Percentiles rank a stretch among this genome's conserved stretches.
These are phyloP conservation scores for Leptographium procerum DNA, from an alignment of 2,329 filamentous ascomycete genomes.

Conservation along the genomic window DNA sequence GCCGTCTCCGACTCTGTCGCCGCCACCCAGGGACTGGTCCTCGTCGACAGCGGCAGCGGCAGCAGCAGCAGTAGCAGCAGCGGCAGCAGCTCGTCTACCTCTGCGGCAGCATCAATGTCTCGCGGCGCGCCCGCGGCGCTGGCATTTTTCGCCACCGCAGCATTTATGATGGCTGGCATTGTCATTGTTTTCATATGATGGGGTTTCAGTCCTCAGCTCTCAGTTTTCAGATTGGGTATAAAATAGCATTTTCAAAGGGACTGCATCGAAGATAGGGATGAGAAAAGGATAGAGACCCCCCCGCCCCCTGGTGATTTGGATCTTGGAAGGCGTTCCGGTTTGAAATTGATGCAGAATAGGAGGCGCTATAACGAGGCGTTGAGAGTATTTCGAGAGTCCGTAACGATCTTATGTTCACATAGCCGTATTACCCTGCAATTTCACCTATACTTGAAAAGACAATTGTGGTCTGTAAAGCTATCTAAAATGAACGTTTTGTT, in stretches of 20 bases:
- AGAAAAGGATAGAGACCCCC: background rate
- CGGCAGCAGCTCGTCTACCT: background rate
- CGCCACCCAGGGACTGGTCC: conserved; percentile 32
- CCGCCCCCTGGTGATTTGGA: no score
- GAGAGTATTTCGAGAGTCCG: no score
- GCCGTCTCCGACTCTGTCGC: conserved; percentile 35
- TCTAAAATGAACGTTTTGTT: no score
- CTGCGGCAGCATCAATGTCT: background rate
- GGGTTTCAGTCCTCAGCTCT: background rate
- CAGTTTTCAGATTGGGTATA: background rate
- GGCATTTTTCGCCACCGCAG: background rate
- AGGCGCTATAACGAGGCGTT: background rate
- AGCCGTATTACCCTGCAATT: no score
- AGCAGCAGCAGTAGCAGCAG: background rate
- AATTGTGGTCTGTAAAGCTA: no score
- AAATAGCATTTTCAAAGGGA: background rate
- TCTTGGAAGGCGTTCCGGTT: background rate
- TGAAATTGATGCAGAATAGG: background rate
- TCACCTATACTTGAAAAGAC: no score
- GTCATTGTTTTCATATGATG: no score
- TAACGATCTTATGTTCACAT: no score
- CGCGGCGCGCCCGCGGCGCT: background rate
- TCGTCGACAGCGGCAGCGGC: conserved; percentile 2
- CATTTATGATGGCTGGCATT: background rate
- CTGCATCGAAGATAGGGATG: background rate